These are phyloP conservation scores for Nemania sp. DNA, from an alignment of 2,329 filamentous ascomycete species.

Conservation along the genomic window DNA sequence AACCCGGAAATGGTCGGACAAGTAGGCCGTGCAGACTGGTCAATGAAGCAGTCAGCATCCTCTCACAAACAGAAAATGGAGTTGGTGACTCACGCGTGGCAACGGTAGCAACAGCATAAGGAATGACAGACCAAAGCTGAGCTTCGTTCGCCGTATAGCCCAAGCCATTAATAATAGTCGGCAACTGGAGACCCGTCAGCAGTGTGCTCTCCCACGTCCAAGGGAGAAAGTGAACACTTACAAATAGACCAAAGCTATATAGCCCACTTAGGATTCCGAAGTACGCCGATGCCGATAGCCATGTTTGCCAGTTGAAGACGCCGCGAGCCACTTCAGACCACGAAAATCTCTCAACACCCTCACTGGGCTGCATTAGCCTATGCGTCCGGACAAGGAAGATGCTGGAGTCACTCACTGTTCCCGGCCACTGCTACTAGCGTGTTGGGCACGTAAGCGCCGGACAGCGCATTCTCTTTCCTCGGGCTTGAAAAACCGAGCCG, in stretches of 20 bases:
- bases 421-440: constrained; percentile 34
- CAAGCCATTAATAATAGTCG: constrained; percentile 65
- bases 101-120: constrained; percentile 62
- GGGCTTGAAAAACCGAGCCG: constrained; percentile 55
- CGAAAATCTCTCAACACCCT: constrained; percentile 52
- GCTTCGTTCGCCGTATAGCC: constrained; percentile 58
- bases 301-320: constrained; percentile 61
- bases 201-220: not conserved
- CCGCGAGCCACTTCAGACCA: constrained; percentile 68
- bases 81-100: constrained; percentile 49
- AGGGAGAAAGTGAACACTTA: constrained; percentile 39
- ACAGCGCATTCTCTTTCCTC: constrained; percentile 56
- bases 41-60: not conserved
- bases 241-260: constrained; percentile 67
- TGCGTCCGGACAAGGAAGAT: constrained; percentile 7
- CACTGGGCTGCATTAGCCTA: constrained; percentile 29
- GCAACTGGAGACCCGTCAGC: constrained; percentile 47
- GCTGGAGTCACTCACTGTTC: constrained; percentile 36
- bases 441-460: constrained; percentile 46
- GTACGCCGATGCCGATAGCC: constrained; percentile 65
- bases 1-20: constrained; percentile 63
- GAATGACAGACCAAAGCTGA: constrained; percentile 66
- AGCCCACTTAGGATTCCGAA: constrained; percentile 61
- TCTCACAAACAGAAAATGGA: not conserved
- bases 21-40: constrained; percentile 54